Evolutionary conservation across 345 rosid species (phyloP), one percentile per base, ranked within the genome.

Genomic region (Pistacia vera): DNA sequence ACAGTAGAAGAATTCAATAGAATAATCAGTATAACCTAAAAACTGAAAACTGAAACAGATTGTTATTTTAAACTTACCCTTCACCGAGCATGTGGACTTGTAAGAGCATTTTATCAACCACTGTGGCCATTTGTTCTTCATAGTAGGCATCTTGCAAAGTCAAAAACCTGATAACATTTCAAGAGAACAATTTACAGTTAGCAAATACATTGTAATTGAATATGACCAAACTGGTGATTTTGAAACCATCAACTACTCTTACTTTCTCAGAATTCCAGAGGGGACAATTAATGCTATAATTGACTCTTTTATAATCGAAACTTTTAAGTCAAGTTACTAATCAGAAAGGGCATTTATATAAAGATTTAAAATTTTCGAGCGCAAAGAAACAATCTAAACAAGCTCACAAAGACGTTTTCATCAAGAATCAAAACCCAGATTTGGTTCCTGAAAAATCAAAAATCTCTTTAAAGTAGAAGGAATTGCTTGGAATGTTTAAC

Each of bases 31-130:
- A 10, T 25, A 60, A 54, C 57, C 13, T 22, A 55, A 68, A 61
- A 77, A 70, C 74, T 35, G 52, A 13, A n/a, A 2, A 62, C 7
- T 10, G 48, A 10, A 66, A 63, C 18, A 68, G 55, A 55, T 11
- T 61, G 54, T 18, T 55, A 16, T 8, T 22, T 49, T 36, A 52
- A 71, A 83, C 92, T 71, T 90, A 95, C 98, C 98, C 97, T 87
- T 92, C 93, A 71, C 98, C 94, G 12, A 90, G 79, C 72, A 88
- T 80, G 66, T 87, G 98, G 83, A 82, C 84, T 71, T 88, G 85
- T 20, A 68, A 84, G 85, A 84, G 86, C 90, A 90, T 81, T 63
- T 77, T 84, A 77, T 82, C 81, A 75, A 89, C 83, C 8, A 88
- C n/a, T 68, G 88, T 46, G 52, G 66, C 80, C 84, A 90, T 79